Conservation (phyloP, 441 rosid genomes). For the Jatropha multifida region DNA sequence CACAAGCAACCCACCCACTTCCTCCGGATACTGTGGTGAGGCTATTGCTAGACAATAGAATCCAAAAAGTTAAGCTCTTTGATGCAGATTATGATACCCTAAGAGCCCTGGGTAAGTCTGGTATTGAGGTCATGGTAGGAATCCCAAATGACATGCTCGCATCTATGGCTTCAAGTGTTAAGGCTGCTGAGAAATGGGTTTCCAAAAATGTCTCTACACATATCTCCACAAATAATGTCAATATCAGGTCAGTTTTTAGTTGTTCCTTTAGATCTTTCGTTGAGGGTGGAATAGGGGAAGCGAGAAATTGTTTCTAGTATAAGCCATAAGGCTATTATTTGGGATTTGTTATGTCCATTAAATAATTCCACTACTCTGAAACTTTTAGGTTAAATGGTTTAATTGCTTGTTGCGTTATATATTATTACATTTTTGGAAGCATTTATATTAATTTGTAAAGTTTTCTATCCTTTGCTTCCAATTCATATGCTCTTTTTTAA, state of each 20-base stretch:
- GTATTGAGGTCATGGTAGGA: conserved; percentile 94
- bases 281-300: not conserved
- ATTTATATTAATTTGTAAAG: conserved; percentile 5
- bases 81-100: conserved; percentile 77
- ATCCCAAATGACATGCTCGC: conserved; percentile 91
- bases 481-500: conserved; percentile 4
- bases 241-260: conserved; percentile 60
- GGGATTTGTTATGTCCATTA: not conserved
- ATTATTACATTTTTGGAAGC: not conserved
- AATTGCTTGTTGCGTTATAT: not conserved
- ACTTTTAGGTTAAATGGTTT: not conserved
- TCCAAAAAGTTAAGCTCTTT: conserved; percentile 86
- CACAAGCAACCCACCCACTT: conserved; percentile 72
- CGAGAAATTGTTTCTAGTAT: not conserved
- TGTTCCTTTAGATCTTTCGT: not conserved
- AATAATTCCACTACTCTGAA: not conserved
- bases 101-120: conserved; percentile 62
- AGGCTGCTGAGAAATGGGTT: conserved; percentile 95
- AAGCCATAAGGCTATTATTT: not conserved
- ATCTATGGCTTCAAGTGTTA: conserved; percentile 56
- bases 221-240: conserved; percentile 51
- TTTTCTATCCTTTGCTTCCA: not conserved
- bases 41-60: conserved; percentile 61
- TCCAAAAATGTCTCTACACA: conserved; percentile 71
- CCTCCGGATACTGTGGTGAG: conserved; percentile 65